phyloP scores from a whole-genome alignment of 306 rosid species.

The Coriaria nepalensis region DNA sequence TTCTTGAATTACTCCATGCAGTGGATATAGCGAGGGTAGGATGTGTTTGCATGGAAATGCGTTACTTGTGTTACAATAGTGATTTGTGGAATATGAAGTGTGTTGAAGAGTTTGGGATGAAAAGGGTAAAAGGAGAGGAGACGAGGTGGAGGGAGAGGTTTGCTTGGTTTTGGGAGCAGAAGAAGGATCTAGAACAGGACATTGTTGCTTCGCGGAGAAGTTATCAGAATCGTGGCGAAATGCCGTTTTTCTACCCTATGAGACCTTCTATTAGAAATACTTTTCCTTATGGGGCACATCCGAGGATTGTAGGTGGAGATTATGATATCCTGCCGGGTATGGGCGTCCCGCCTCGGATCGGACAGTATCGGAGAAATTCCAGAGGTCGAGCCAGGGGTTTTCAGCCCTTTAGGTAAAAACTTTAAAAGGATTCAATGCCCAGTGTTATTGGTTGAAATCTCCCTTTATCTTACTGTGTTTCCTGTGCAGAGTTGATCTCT shows the following conservation, averaged over 20 bases:
- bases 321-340: slow-evolving; percentile 23
- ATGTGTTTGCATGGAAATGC: slow-evolving; percentile 42
- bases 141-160: slow-evolving; percentile 26
- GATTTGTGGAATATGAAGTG: slow-evolving; percentile 61
- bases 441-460: too few relatives aligned
- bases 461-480: too few relatives aligned
- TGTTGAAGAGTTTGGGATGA: slow-evolving; percentile 29
- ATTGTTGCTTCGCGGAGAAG: background rate
- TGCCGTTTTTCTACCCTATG: slow-evolving; percentile 18
- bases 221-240: background rate
- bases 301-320: slow-evolving; percentile 29
- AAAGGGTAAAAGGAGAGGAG: background rate
- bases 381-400: background rate
- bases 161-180: slow-evolving; percentile 16
- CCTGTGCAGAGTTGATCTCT: too few relatives aligned
- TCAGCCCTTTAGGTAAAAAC: too few relatives aligned
- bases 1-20: slow-evolving; percentile 48
- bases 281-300: background rate
- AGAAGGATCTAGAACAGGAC: slow-evolving; percentile 12
- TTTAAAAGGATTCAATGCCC: too few relatives aligned
- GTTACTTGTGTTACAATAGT: slow-evolving; percentile 22
- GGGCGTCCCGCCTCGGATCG: slow-evolving; percentile 8
- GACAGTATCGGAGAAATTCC: slow-evolving; percentile 3
- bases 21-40: slow-evolving; percentile 42
- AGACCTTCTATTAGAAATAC: too few relatives aligned